Evolutionary conservation across 805 yeast species (phyloP), one percentile per base, ranked within the genome.

Genomic region (Candida rishiriensis): DNA sequence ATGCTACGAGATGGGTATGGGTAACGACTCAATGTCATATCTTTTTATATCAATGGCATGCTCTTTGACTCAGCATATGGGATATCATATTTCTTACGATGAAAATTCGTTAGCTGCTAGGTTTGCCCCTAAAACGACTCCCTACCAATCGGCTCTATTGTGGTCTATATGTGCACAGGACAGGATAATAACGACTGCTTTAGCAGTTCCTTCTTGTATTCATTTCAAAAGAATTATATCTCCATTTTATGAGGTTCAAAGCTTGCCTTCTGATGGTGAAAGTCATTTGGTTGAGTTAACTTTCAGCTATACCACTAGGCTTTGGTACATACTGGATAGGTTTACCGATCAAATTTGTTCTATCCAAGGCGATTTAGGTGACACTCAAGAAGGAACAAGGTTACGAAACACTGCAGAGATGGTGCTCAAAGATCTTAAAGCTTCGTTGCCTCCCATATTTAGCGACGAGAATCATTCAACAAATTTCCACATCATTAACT

Each of bases 331-430:
- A 3, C 49, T 45, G 37, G 70, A 65, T 40, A 45, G 69, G 35
- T 64, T 61, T 39, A 51, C 57, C 29, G 70, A 65, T 48, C 69
- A 65, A 44, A 63, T 65, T 3, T 55, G 57, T 31, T 61, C 68
- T 0, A 53, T 54, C 13, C 55, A 54, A 30, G 59, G 60, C 38
- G 69, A 65, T 41, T 36, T 63, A 32, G 69, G 69, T 8, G 70
- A 64, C 41, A 59, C 63, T 1, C 57, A 51, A 30, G 58, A 63
- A 40, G 42, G 59, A 31, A 15, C 42, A 18, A 61, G 52, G 17
- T 43, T 64, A 8, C 36, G 63, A 18, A 38, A 42, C 4, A 53
- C 63, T 21, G 67, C 59, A 1, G 48, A 54, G 34, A 53, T 47
- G 17, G 48, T 61, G 1, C 40, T 63, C 7, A 34, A 46, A 3